Percentiles rank a stretch among this genome's conserved stretches.
These are phyloP conservation scores for Raffaelea albimanens DNA, from an alignment of 2,329 filamentous ascomycete species.

Conservation along the genomic window DNA sequence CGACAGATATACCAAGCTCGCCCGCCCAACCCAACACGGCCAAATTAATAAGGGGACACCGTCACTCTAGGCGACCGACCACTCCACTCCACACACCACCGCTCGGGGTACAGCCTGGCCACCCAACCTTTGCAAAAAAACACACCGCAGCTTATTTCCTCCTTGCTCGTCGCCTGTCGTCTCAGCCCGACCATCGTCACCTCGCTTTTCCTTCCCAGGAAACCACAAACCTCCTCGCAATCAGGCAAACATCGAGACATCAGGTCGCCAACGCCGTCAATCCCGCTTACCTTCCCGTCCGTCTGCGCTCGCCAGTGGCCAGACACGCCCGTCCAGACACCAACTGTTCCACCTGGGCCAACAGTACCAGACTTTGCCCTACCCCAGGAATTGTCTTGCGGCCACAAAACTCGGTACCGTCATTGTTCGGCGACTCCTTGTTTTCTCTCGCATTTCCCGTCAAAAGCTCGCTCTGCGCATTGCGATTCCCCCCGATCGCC, in stretches of 20 bases:
- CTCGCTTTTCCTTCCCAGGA: background rate
- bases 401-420: too few species aligned
- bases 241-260: background rate
- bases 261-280: background rate
- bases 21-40: background rate
- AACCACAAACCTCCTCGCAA: background rate
- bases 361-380: too few species aligned
- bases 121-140: too few species aligned
- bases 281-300: background rate
- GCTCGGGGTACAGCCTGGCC: background rate
- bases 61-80: slow-evolving; percentile 6
- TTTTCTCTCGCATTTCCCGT: too few species aligned
- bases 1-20: background rate
- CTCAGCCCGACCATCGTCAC: background rate
- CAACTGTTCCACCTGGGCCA: too few species aligned
- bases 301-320: background rate
- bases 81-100: background rate
- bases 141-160: background rate
- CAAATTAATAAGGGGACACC: slow-evolving; percentile 2
- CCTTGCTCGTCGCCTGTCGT: background rate
- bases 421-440: too few species aligned
- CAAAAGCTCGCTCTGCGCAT: too few species aligned
- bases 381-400: too few species aligned
- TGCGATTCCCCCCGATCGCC: background rate
- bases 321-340: too few species aligned